Evolutionary conservation across 2,329 filamentous ascomycete species (phyloP), one percentile per base, ranked within the genome.

Genomic region (Diaporthe sp.): DNA sequence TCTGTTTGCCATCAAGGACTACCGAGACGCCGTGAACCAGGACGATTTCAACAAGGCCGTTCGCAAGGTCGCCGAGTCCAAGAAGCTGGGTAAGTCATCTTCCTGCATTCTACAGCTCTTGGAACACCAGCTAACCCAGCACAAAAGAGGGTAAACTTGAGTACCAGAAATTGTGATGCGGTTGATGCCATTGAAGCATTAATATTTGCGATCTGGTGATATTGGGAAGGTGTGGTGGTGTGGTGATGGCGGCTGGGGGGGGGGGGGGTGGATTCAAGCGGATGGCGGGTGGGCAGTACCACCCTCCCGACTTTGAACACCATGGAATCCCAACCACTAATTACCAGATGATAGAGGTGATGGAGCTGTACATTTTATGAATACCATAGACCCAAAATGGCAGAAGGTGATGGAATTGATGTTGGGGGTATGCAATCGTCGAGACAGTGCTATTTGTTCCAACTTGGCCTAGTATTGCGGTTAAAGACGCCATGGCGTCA

Each of bases 21-120:
- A 98, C 85, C 90, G 97, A 77, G 97, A 99, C 81, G 92, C 95
- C 17, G 94, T 99, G 86, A 98, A 94, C 86, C 97, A 99, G 85
- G 97, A 99, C 82, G 97, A 99, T 83, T 98, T 98, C 92, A 99
- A 98, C 89, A 98, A 98, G 87, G 97, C 97, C 5, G 97, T 99
- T 73, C 93, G 97, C 79, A 99, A 99, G 91, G 94, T 99, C 79
- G 95, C 94, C 22, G 97, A 99, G 86, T 90, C 95, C 77, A 99
- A 99, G 94, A 99, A 99, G 87, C 87, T 99, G 81, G 97, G 49
- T 53, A 28, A 53, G 49, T n/a, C 49, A 25, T 53, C 49, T 28
- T 53, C n/a, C 49, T 53, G 15, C 15, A 44, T 44, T 44, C 31
- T 31, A 31, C 31, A 31, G 31, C 31, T 31, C 31, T 31, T 31